phyloP scores from a whole-genome alignment of 2,329 filamentous ascomycete species.

The Gaeumannomyces sp. region DNA sequence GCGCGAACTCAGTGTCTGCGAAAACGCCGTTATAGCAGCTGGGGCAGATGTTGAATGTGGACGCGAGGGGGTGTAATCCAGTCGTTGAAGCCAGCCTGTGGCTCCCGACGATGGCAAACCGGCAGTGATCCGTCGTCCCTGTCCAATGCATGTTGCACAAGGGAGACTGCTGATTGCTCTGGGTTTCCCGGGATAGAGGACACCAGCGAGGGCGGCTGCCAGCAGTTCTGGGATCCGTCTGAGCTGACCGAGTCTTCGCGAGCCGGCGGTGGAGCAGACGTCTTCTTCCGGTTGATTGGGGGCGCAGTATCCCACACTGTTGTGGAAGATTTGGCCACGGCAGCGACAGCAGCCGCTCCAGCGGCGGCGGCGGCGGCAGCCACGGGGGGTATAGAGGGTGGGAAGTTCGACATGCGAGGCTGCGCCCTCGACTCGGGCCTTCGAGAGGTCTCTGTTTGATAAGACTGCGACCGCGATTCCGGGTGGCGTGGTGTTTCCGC shows the following conservation, averaged over 20 bases:
- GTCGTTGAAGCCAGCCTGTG: constrained; percentile 59
- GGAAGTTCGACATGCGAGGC: neutral
- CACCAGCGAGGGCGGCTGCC: constrained; percentile 31
- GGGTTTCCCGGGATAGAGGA: neutral
- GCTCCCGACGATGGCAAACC: constrained; percentile 61
- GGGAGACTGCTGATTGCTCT: constrained; percentile 36
- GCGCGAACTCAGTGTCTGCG: constrained; percentile 58
- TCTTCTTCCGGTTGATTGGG: constrained; percentile 20
- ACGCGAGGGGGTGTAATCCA: constrained; percentile 71
- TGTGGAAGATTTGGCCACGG: constrained; percentile 15
- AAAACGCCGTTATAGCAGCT: constrained; percentile 70
- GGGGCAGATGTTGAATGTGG: constrained; percentile 75
- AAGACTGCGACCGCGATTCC: neutral
- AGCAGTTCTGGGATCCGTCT: constrained; percentile 21
- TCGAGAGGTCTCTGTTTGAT: neutral
- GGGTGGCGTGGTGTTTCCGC: constrained; percentile 4
- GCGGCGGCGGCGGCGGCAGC: constrained; percentile 13
- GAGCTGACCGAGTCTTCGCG: constrained; percentile 17
- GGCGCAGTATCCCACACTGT: neutral
- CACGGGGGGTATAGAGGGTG: constrained; percentile 11
- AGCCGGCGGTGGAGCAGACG: constrained; percentile 17
- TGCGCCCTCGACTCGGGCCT: neutral
- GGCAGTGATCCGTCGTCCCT: constrained; percentile 41
- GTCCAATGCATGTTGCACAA: constrained; percentile 50
- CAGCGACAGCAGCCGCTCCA: constrained; percentile 12